phyloP scores from a whole-genome alignment of 2,329 filamentous ascomycete species.

The Trichoderma simmonsii region DNA sequence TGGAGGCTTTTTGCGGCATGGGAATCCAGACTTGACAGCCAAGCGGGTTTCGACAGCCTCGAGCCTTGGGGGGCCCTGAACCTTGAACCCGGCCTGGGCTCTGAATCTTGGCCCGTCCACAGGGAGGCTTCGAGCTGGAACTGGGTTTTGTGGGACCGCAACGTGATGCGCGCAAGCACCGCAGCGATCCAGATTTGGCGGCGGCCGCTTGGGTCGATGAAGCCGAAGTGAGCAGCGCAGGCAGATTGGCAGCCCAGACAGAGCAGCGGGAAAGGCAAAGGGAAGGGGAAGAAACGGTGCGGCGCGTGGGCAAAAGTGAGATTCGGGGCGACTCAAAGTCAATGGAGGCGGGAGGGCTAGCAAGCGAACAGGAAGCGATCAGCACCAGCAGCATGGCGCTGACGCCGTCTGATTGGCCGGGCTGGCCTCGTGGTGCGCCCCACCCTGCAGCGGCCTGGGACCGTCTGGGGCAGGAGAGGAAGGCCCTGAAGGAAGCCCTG shows the following conservation, averaged over 20 bases:
- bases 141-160: slow-evolving; percentile 3
- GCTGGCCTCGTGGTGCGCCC: neutral
- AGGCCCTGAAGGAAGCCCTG: neutral
- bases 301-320: slow-evolving; percentile 6
- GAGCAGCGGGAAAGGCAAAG: neutral
- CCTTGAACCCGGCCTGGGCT: neutral
- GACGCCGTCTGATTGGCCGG: slow-evolving; percentile 8
- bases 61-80: neutral
- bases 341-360: slow-evolving; percentile 12
- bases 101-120: neutral
- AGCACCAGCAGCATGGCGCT: slow-evolving; percentile 16
- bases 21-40: neutral
- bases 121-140: neutral
- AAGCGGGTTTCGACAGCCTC: neutral
- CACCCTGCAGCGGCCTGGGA: neutral
- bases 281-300: neutral
- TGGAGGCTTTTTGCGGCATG: neutral
- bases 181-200: neutral
- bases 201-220: no score
- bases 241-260: neutral
- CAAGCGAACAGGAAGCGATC: slow-evolving; percentile 18
- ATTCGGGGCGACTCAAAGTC: neutral
- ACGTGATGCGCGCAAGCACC: neutral
- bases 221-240: neutral
- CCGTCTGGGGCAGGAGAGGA: neutral